Evolutionary conservation across 2,329 filamentous ascomycete species (phyloP).

Genomic region (Coleophoma eucalyptorum): DNA sequence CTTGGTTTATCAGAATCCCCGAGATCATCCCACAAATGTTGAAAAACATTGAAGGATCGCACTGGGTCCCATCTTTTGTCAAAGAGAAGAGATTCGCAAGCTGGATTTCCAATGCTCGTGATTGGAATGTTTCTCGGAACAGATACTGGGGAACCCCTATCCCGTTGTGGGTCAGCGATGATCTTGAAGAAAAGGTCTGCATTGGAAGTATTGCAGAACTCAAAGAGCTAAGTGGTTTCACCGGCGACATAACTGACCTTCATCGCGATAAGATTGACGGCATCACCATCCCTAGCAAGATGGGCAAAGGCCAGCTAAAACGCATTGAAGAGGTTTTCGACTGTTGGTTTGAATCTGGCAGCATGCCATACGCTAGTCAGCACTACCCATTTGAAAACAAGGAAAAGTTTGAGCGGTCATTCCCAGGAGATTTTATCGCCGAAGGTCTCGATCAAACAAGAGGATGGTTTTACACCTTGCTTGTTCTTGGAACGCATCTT

Average conservation of each 20-base stretch:
- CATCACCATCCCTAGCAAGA: slow-evolving; percentile 88
- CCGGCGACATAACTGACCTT: slow-evolving; percentile 78
- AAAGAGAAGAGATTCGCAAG: slow-evolving; percentile 88
- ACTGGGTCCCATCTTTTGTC: slow-evolving; percentile 88
- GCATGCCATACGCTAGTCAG: slow-evolving; percentile 88
- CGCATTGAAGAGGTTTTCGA: slow-evolving; percentile 89
- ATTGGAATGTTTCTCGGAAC: slow-evolving; percentile 95
- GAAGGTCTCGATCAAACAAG: slow-evolving; percentile 91
- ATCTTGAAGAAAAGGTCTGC: slow-evolving; percentile 81
- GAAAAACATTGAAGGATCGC: slow-evolving; percentile 81
- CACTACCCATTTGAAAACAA: slow-evolving; percentile 92
- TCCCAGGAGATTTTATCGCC: slow-evolving; percentile 91
- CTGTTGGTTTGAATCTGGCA: slow-evolving; percentile 95
- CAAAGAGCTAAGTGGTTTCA: slow-evolving; percentile 79
- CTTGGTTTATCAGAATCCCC: slow-evolving; percentile 91
- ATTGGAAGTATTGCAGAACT: slow-evolving; percentile 82
- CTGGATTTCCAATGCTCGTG: slow-evolving; percentile 87
- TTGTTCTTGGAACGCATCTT: slow-evolving; percentile 83
- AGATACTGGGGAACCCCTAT: slow-evolving; percentile 95
- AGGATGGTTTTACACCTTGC: slow-evolving; percentile 94
- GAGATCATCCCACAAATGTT: slow-evolving; percentile 84
- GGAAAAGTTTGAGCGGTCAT: slow-evolving; percentile 73
- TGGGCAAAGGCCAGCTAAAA: slow-evolving; percentile 78
- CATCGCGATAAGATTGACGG: slow-evolving; percentile 91
- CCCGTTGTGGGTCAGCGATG: slow-evolving; percentile 87